Evolutionary conservation across 2,329 filamentous ascomycete species (phyloP).

Genomic region (Clarireedia paspali): DNA sequence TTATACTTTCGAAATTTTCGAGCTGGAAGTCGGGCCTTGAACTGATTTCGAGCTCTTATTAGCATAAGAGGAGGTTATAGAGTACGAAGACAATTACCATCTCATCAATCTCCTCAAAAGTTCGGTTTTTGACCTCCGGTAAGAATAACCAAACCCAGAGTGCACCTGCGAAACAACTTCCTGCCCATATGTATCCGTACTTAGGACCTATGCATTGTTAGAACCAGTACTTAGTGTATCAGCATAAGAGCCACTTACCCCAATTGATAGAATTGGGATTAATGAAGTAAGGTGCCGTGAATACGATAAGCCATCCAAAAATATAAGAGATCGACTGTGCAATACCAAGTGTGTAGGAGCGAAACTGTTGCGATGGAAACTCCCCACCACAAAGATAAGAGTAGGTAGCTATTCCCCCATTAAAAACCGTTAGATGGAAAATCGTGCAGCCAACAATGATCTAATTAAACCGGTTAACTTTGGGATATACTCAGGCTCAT

Average conservation of each 20-base stretch:
- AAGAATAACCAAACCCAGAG: constrained; percentile 51
- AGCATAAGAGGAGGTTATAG: background rate
- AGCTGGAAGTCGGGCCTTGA: background rate
- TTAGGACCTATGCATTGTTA: constrained; percentile 37
- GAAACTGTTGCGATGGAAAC: constrained; percentile 47
- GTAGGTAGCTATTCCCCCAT: constrained; percentile 35
- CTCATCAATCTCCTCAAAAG: constrained; percentile 75
- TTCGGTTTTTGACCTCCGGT: constrained; percentile 69
- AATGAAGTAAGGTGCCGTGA: background rate
- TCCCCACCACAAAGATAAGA: constrained; percentile 51
- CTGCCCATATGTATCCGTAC: constrained; percentile 50
- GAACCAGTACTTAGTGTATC: background rate
- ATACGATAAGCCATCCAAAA: background rate
- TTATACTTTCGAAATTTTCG: background rate
- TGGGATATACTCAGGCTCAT: background rate
- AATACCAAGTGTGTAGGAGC: constrained; percentile 48
- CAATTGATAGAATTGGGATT: background rate
- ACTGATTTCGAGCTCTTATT: background rate
- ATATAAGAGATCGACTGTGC: constrained; percentile 42
- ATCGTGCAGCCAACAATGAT: constrained; percentile 42
- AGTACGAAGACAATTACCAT: constrained; percentile 33
- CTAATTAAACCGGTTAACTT: background rate
- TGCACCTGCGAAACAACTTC: constrained; percentile 35
- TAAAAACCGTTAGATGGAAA: constrained; percentile 21
- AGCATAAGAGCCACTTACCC: background rate